Evolutionary conservation across 352 stramenopile genomes (phyloP), one percentile per base, ranked within the genome.

Genomic region (Pythium coloratum): DNA sequence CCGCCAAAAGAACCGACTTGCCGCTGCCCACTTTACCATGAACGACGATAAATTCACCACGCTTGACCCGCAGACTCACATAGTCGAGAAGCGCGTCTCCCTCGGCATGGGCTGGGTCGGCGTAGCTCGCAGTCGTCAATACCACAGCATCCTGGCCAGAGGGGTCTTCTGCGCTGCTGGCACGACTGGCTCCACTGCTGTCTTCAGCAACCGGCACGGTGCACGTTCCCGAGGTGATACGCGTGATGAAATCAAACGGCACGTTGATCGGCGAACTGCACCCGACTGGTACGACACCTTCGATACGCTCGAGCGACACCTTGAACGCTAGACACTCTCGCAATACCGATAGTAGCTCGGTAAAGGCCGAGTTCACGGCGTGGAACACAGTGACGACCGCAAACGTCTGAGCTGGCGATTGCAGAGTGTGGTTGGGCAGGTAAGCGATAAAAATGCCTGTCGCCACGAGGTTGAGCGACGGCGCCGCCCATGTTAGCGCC

Each of bases 21-120:
- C 85, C 85, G 33, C 76, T 76, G 6, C 84, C 84, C 24, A 85
- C 81, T 40, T 81, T 80, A 20, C 84, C 84, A 50, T 83, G 75
- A 20, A 90, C 63, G 24, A 91, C 78, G 12, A 86, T 67, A 42
- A 91, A 77, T 24, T 87, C 76, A 0, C 83, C 81, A 1, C 69
- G 77, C 8, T 69, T 69, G 9, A 89, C 59, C 0, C 66, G 62
- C 32, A 91, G 67, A 10, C 75, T 86, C 32, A 90, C 69, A 49
- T 86, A 87, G 10, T 75, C 61, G 26, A 90, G 66, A 16, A 89
- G 40, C 24, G 56, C 42, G 66, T 70, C 68, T 55, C 40, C 59
- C 3, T 70, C 68, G 3, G 32, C 33, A 3, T 46, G 51, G 20
- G 55, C 73, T 30, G 75, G 64, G 26, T 79, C 69, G 14, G 71